phyloP scores from a whole-genome alignment of 2,329 filamentous ascomycete genomes.

The Ophiostoma tasmaniense region DNA sequence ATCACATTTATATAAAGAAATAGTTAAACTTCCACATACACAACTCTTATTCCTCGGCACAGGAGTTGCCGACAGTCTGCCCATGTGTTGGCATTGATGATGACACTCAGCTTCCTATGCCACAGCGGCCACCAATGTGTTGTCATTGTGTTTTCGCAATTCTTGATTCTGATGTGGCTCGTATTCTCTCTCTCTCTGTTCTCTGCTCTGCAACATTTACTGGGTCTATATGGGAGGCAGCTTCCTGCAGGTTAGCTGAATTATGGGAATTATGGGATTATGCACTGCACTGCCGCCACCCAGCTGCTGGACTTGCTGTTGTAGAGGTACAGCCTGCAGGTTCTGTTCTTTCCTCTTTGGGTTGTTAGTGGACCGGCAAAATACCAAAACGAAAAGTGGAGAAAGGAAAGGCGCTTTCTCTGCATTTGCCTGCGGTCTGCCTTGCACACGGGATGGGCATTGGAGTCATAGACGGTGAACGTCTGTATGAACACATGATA shows the following conservation, averaged over 20 bases:
- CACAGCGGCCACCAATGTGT: background rate
- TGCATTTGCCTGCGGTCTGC: conserved; percentile 12
- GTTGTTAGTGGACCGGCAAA: conserved; percentile 7
- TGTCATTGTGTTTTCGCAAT: background rate
- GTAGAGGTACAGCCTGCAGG: too few relatives aligned
- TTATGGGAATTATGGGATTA: too few relatives aligned
- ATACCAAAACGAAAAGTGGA: background rate
- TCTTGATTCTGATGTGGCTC: background rate
- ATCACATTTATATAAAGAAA: too few relatives aligned
- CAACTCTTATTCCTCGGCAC: background rate
- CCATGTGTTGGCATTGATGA: background rate
- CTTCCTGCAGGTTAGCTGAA: background rate
- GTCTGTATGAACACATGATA: background rate
- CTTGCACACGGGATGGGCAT: conserved; percentile 11
- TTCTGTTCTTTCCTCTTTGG: conserved; percentile 7
- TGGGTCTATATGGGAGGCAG: background rate
- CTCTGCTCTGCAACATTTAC: background rate
- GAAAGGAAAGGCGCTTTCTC: background rate
- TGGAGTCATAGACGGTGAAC: background rate
- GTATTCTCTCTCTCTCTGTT: background rate
- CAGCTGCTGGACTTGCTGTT: background rate
- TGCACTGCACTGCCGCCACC: conserved; percentile 8
- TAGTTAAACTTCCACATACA: too few relatives aligned
- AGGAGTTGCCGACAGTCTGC: background rate
- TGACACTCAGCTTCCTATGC: background rate